phyloP scores from a whole-genome alignment of 768 basidiomycete genomes.

The Boletus pseudo-olivaceus region DNA sequence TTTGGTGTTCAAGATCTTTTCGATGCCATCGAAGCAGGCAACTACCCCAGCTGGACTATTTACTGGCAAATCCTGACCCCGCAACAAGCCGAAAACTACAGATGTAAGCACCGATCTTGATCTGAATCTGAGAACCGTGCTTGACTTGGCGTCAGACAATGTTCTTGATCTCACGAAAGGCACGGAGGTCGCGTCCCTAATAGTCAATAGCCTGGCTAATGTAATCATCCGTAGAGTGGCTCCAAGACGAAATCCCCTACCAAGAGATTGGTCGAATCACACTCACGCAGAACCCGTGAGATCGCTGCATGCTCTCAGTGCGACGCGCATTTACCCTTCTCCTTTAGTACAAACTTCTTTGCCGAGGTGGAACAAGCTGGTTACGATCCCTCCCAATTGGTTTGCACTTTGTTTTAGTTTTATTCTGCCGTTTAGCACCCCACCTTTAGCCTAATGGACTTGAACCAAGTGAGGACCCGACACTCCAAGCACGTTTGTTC shows the following conservation, averaged over 20 bases:
- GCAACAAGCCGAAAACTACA: neutral
- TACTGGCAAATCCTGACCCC: neutral
- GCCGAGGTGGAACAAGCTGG: slow-evolving; percentile 42
- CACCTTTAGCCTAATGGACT: slow-evolving; percentile 28
- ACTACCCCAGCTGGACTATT: neutral
- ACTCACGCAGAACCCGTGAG: slow-evolving; percentile 36
- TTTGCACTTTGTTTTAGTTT: slow-evolving; percentile 15
- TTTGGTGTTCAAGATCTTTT: neutral
- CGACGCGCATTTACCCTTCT: neutral
- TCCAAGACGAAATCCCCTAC: slow-evolving; percentile 31
- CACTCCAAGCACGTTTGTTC: slow-evolving; percentile 55
- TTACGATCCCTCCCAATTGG: slow-evolving; percentile 49
- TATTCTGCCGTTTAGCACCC: neutral
- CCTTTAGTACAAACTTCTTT: slow-evolving; percentile 27
- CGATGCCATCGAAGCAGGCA: neutral
- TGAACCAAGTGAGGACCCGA: slow-evolving; percentile 54
- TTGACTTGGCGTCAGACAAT: slow-evolving; percentile 35
- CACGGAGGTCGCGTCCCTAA: slow-evolving; percentile 1
- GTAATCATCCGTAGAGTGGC: slow-evolving; percentile 31
- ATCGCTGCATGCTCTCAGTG: neutral
- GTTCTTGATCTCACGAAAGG: slow-evolving; percentile 50
- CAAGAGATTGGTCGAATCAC: slow-evolving; percentile 38
- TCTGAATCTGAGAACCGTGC: neutral
- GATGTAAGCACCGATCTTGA: neutral
- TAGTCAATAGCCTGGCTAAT: neutral